Evolutionary conservation across 352 stramenopile genomes (phyloP), one percentile per base, ranked within the genome.

Genomic region (Vaucheria bursata): DNA sequence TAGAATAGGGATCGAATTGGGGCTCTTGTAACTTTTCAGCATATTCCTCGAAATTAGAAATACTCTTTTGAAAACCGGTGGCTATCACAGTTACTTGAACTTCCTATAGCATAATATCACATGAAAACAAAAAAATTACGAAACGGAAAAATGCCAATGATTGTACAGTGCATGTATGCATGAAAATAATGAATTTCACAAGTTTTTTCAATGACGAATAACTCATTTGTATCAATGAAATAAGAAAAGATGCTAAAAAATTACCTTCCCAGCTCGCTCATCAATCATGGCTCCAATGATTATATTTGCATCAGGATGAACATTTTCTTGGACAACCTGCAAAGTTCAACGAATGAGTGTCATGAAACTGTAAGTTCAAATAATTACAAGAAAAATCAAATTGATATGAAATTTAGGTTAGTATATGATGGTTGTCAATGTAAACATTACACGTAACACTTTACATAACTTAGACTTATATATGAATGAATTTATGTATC

Each of bases 201-300:
- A 69, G 59, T 8, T 4, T 50, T 12, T 50, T 12, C 39, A 6
- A 34, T 18, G 33, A 6, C 6, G 59, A 29, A 5, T 34, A 8
- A 18, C 5, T 38, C 6, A 69, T 38, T 4, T 69, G 59, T 69
- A 69, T 69, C 33, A 69, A 69, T 38, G 59, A 6, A 29, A 4
- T 38, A 8, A 8, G 6, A 38, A 69, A 69, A 38, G 5, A 8
- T 18, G 6, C 6, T 5, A 4, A 34, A 8, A 34, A 38, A 6
- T 69, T 68, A 88, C 84, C 50, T 90, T 86, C 18, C 81, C 86
- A 78, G 89, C 87, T 45, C 81, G 82, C 33, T 88, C 84, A 81
- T 91, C 87, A n/a, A 90, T 85, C 49, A 90, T 77, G 6, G 87
- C 87, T 36, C 87, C 87, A 68, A 91, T 89, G 70, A 91, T 90